Percentiles rank a stretch among this genome's conserved stretches.
phyloP scores from a whole-genome alignment of 1,284 basidiomycete genomes.

The Mycena sp. region DNA sequence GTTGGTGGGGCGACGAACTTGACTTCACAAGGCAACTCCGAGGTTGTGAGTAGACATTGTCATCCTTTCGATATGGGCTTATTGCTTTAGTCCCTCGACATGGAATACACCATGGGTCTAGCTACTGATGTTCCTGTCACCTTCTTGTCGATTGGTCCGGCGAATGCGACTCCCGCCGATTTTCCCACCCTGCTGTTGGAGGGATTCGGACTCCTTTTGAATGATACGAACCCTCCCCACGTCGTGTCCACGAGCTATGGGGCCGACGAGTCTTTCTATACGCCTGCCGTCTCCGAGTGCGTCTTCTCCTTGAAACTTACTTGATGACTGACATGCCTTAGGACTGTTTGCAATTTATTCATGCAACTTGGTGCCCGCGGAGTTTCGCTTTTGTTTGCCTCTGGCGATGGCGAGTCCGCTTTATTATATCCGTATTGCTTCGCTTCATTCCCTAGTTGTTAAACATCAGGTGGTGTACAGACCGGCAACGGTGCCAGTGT shows the following conservation, averaged over 20 bases:
- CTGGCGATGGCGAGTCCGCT: conserved; percentile 36
- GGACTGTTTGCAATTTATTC: conserved; percentile 55
- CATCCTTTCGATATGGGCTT: too few species aligned
- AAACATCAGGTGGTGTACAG: neutral
- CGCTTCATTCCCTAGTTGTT: conserved; percentile 28
- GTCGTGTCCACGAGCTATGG: conserved; percentile 41
- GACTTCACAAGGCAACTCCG: too few species aligned
- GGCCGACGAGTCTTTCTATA: conserved; percentile 32
- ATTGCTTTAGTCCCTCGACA: conserved; percentile 24
- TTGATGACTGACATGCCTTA: neutral
- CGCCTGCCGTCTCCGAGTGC: conserved; percentile 57
- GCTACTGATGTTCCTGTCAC: conserved; percentile 36
- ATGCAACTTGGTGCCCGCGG: conserved; percentile 46
- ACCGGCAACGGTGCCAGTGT: conserved; percentile 51
- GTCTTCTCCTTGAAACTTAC: conserved; percentile 41
- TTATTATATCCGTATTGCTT: conserved; percentile 54
- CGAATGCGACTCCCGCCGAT: too few species aligned
- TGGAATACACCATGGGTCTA: conserved; percentile 36
- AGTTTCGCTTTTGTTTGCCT: conserved; percentile 50
- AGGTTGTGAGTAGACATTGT: too few species aligned
- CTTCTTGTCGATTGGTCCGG: conserved; percentile 30
- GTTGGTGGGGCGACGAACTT: too few species aligned
- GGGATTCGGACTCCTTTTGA: conserved; percentile 56
- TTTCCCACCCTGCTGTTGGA: too few species aligned
- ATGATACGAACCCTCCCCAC: conserved; percentile 31